phyloP scores from a whole-genome alignment of 73 alveolate species.

The Diophrys sp. region DNA sequence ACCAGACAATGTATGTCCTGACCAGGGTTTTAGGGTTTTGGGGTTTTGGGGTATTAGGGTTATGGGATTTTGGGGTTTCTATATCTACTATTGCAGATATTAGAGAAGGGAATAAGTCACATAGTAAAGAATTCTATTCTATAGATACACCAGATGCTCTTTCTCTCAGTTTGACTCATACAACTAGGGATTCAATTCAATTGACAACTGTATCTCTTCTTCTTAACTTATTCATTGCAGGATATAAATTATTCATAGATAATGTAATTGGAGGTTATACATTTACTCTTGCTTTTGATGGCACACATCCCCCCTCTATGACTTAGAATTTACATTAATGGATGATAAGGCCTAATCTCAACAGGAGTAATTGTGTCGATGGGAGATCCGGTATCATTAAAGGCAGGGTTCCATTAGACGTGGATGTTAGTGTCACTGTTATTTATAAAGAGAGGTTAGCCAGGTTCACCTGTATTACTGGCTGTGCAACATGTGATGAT shows the following conservation, averaged over 20 bases:
- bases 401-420: slow-evolving; percentile 75
- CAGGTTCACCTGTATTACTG: slow-evolving; percentile 68
- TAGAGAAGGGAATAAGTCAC: slow-evolving; percentile 67
- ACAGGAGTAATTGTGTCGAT: no score
- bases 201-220: slow-evolving; percentile 65
- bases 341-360: slow-evolving; percentile 73
- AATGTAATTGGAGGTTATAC: slow-evolving; percentile 49
- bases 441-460: slow-evolving; percentile 43
- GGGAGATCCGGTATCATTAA: slow-evolving; percentile 63
- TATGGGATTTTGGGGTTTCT: no score
- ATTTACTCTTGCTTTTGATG: slow-evolving; percentile 39
- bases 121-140: slow-evolving; percentile 44
- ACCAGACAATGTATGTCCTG: no score
- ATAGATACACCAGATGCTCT: slow-evolving; percentile 65
- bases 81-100: slow-evolving; percentile 48
- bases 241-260: slow-evolving; percentile 51
- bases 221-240: slow-evolving; percentile 36
- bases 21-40: no score
- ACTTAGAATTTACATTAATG: slow-evolving; percentile 23
- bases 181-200: slow-evolving; percentile 52
- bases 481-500: slow-evolving; percentile 63
- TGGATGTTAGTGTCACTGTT: slow-evolving; percentile 45
- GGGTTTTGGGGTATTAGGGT: no score
- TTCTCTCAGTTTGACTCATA: slow-evolving; percentile 29
- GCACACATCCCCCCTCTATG: slow-evolving; percentile 22